phyloP scores from a whole-genome alignment of 352 stramenopile genomes.

The Pythium diclinum region DNA sequence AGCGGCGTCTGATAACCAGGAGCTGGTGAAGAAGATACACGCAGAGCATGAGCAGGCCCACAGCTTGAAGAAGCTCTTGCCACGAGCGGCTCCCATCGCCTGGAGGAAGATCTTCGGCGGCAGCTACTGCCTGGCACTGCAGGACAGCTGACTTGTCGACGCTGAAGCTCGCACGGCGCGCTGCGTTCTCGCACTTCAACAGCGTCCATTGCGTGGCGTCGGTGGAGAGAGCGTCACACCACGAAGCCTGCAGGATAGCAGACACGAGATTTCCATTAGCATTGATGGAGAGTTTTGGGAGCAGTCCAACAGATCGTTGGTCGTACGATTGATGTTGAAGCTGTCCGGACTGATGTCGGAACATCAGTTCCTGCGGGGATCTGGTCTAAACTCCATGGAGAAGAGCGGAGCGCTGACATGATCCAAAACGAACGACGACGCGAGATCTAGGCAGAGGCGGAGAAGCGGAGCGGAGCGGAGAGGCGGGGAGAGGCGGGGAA shows the following conservation, averaged over 20 bases:
- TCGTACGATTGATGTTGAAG: conserved; percentile 15
- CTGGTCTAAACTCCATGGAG: conserved; percentile 5
- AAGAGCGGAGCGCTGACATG: conserved; percentile 19
- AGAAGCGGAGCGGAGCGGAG: not conserved
- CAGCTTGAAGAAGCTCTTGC: not conserved
- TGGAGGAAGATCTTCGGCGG: not conserved
- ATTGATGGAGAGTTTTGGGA: not conserved
- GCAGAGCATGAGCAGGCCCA: not conserved
- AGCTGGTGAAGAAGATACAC: not conserved
- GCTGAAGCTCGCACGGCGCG: not conserved
- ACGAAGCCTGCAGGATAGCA: not conserved
- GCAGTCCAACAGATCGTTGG: not conserved
- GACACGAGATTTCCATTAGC: not conserved
- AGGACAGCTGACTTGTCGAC: not conserved
- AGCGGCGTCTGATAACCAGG: not conserved
- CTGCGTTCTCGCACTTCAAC: conserved; percentile 2
- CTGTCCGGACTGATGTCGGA: not conserved
- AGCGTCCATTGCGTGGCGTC: conserved; percentile 8
- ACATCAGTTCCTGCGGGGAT: not conserved
- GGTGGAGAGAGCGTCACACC: conserved; percentile 2
- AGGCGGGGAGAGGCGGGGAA: not conserved
- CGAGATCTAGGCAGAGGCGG: not conserved
- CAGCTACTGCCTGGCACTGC: not conserved
- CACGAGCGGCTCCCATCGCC: not conserved
- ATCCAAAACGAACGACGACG: not conserved